Evolutionary conservation across 805 yeast genomes (phyloP).

Genomic region (Barnettozyma wickerhamii): DNA sequence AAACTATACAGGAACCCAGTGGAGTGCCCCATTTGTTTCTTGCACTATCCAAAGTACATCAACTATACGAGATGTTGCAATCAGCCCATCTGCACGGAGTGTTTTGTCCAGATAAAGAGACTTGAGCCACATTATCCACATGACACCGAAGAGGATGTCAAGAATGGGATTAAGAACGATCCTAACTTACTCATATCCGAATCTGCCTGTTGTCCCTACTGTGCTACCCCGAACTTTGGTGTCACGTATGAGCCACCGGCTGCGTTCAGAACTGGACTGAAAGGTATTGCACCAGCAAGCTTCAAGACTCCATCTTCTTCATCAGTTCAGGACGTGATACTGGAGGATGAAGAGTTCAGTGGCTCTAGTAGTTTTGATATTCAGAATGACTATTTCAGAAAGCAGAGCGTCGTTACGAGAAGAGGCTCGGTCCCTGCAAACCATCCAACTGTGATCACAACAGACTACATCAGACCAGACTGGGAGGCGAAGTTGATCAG

Average conservation of each 20-base stretch:
- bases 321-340: slow-evolving; percentile 3
- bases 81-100: slow-evolving; percentile 93
- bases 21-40: slow-evolving; percentile 95
- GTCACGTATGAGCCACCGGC: slow-evolving; percentile 69
- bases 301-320: slow-evolving; percentile 24
- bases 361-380: slow-evolving; percentile 8
- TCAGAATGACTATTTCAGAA: slow-evolving; percentile 15
- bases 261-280: slow-evolving; percentile 50
- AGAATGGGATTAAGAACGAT: slow-evolving; percentile 30
- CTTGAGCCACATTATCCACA: slow-evolving; percentile 93
- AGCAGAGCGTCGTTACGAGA: slow-evolving; percentile 23
- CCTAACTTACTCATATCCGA: slow-evolving; percentile 76
- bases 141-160: slow-evolving; percentile 42
- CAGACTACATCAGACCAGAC: slow-evolving; percentile 85
- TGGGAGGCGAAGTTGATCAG: slow-evolving; percentile 76
- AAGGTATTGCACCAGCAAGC: slow-evolving; percentile 47
- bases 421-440: slow-evolving; percentile 60
- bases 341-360: slow-evolving; percentile 12
- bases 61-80: slow-evolving; percentile 85
- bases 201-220: slow-evolving; percentile 88
- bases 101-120: slow-evolving; percentile 93
- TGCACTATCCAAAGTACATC: slow-evolving; percentile 73
- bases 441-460: slow-evolving; percentile 67
- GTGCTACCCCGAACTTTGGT: slow-evolving; percentile 85
- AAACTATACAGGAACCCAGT: slow-evolving; percentile 60